These are phyloP conservation scores for Metschnikowia lunata DNA, from an alignment of 805 yeast genomes.

Conservation along the genomic window DNA sequence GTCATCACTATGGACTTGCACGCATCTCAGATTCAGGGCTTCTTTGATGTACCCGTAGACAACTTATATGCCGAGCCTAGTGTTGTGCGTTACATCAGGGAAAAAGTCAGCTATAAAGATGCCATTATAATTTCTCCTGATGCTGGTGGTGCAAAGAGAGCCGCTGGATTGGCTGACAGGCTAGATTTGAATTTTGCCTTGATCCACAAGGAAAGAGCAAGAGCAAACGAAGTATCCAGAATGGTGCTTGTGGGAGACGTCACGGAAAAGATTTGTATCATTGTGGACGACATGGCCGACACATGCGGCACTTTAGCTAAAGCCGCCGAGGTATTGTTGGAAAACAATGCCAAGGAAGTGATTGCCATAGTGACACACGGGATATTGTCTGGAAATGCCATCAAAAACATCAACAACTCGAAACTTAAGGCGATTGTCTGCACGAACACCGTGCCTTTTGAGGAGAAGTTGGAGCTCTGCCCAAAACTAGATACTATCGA, in stretches of 20 bases:
- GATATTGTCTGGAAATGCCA: conserved; percentile 69
- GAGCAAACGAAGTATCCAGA: conserved; percentile 77
- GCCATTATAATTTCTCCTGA: conserved; percentile 82
- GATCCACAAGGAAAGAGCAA: conserved; percentile 79
- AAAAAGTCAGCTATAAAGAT: conserved; percentile 51
- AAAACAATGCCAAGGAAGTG: conserved; percentile 65
- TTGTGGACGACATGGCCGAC: conserved; percentile 88
- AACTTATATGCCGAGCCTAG: conserved; percentile 81
- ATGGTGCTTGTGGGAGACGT: conserved; percentile 89
- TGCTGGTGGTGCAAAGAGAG: conserved; percentile 89
- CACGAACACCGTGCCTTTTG: conserved; percentile 77
- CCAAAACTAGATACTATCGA: conserved; percentile 66
- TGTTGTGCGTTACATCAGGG: conserved; percentile 70
- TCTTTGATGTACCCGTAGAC: conserved; percentile 79
- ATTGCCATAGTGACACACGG: conserved; percentile 85
- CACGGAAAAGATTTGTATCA: conserved; percentile 64
- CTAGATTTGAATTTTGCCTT: conserved; percentile 77
- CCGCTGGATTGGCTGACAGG: conserved; percentile 79
- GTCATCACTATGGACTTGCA: conserved; percentile 85
- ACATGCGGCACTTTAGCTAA: conserved; percentile 83
- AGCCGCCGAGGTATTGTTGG: conserved; percentile 71
- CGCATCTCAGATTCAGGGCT: conserved; percentile 87
- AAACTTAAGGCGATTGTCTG: conserved; percentile 67
- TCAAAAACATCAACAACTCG: conserved; percentile 64
- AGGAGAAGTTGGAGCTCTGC: conserved; percentile 53